A percentile compares a stretch with the other conserved stretches of the same genome.
phyloP scores from a whole-genome alignment of 345 rosid species.

The Rhodomyrtus tomentosa region DNA sequence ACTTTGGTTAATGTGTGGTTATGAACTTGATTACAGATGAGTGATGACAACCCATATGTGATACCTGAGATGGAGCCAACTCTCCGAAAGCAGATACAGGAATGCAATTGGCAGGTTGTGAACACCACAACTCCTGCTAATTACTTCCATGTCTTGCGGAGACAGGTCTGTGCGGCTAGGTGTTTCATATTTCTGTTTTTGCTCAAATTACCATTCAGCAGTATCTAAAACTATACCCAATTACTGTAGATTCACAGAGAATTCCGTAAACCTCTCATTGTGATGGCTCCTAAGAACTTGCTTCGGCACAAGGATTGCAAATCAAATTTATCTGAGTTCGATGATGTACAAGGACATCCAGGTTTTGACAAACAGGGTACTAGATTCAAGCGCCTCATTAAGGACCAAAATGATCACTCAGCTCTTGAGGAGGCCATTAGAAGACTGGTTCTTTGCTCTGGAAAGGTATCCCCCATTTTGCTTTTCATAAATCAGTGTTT shows the following conservation, averaged over 20 bases:
- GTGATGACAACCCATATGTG: conserved; percentile 10
- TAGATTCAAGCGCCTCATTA: conserved; percentile 80
- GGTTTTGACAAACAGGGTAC: conserved; percentile 98
- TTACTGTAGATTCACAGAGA: conserved; percentile 62
- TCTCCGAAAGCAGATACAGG: conserved; percentile 12
- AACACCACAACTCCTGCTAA: conserved; percentile 14
- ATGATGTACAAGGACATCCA: conserved; percentile 90
- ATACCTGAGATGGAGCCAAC: conserved; percentile 19
- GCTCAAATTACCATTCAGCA: neutral
- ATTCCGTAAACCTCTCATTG: conserved; percentile 83
- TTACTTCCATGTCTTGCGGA: conserved; percentile 14
- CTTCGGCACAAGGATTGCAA: conserved; percentile 89
- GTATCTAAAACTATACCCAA: neutral
- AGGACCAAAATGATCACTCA: conserved; percentile 77
- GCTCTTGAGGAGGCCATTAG: conserved; percentile 78
- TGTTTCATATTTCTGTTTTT: neutral
- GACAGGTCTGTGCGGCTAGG: conserved; percentile 3
- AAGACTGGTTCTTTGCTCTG: conserved; percentile 86
- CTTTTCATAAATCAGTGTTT: neutral
- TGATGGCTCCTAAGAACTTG: conserved; percentile 84
- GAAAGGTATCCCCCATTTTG: conserved; percentile 37
- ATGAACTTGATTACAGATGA: conserved; percentile 5
- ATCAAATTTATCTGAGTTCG: conserved; percentile 91
- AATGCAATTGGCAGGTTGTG: conserved; percentile 15
- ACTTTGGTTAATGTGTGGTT: neutral